Percentiles rank a stretch among this genome's conserved stretches.
Evolutionary conservation across 352 stramenopile species (phyloP).

Genomic region (Globisporangium ultimum): DNA sequence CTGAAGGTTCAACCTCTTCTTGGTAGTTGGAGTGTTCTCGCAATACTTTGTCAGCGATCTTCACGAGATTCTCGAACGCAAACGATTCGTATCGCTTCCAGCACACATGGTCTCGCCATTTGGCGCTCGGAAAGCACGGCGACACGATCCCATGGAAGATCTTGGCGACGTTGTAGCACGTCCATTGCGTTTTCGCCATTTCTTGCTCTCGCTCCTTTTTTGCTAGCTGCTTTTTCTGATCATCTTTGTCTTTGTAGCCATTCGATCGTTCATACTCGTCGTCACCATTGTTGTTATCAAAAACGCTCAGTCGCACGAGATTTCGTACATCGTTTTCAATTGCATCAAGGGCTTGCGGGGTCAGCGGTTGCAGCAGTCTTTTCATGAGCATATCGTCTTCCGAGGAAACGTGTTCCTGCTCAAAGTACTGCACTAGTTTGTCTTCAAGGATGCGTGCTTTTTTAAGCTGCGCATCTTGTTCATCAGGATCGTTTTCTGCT

Average conservation of each 20-base stretch:
- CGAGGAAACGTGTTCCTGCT: constrained; percentile 29
- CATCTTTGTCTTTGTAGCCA: constrained; percentile 1
- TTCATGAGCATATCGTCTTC: constrained; percentile 35
- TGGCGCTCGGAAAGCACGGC: constrained; percentile 47
- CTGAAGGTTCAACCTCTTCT: not conserved
- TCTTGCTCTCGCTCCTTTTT: constrained; percentile 1
- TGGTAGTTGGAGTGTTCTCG: constrained; percentile 6
- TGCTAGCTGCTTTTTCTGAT: not conserved
- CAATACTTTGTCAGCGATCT: constrained; percentile 57
- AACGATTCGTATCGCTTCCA: constrained; percentile 69
- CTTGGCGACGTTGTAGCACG: constrained; percentile 65
- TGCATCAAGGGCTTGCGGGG: constrained; percentile 34
- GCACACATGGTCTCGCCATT: constrained; percentile 60
- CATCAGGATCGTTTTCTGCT: not conserved
- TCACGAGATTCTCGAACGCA: constrained; percentile 72
- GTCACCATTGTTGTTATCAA: constrained; percentile 14
- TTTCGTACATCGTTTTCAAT: constrained; percentile 54
- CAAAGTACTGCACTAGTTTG: constrained; percentile 65
- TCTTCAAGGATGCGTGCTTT: constrained; percentile 40
- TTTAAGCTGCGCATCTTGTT: constrained; percentile 15
- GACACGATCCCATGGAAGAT: constrained; percentile 76
- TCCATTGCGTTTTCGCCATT: constrained; percentile 32
- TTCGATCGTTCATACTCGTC: constrained; percentile 9
- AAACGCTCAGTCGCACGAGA: constrained; percentile 27
- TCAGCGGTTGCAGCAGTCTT: constrained; percentile 47